Percentiles rank a stretch among this genome's conserved stretches.
phyloP scores from a whole-genome alignment of 352 stramenopile species.

The Globisporangium canariense region DNA sequence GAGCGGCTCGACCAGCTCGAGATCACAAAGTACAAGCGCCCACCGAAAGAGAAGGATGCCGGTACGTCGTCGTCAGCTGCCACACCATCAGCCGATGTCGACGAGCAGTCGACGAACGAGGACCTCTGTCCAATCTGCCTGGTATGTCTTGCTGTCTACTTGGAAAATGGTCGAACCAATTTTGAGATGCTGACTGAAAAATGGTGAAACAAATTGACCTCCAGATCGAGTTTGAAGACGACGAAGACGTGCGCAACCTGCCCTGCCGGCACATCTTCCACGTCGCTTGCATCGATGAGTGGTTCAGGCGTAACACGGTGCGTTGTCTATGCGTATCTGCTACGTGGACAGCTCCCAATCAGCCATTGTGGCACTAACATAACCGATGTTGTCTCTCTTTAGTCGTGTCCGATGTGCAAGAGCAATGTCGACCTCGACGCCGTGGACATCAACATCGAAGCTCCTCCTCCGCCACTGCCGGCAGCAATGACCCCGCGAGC shows the following conservation, averaged over 20 bases:
- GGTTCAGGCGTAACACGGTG: constrained; percentile 85
- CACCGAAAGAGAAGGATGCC: neutral
- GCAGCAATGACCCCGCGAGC: constrained; percentile 12
- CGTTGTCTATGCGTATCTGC: constrained; percentile 12
- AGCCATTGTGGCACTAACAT: neutral
- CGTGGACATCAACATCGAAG: constrained; percentile 44
- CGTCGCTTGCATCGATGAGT: constrained; percentile 86
- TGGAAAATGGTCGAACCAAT: neutral
- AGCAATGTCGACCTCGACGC: constrained; percentile 62
- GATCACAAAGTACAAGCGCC: constrained; percentile 61
- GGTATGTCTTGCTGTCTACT: constrained; percentile 24
- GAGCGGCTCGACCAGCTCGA: constrained; percentile 59
- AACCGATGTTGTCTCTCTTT: neutral
- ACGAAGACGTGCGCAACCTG: constrained; percentile 72
- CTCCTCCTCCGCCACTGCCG: neutral
- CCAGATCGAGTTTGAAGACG: constrained; percentile 75
- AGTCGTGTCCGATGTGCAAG: constrained; percentile 85
- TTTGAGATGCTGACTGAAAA: neutral
- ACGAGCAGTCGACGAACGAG: constrained; percentile 29
- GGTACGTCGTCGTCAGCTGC: neutral
- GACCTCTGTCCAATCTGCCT: constrained; percentile 74
- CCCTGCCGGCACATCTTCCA: constrained; percentile 89
- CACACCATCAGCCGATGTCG: neutral
- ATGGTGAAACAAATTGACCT: neutral
- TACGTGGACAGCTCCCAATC: neutral